Evolutionary conservation across 2,329 filamentous ascomycete species (phyloP).

Genomic region (Alternaria consortialis): DNA sequence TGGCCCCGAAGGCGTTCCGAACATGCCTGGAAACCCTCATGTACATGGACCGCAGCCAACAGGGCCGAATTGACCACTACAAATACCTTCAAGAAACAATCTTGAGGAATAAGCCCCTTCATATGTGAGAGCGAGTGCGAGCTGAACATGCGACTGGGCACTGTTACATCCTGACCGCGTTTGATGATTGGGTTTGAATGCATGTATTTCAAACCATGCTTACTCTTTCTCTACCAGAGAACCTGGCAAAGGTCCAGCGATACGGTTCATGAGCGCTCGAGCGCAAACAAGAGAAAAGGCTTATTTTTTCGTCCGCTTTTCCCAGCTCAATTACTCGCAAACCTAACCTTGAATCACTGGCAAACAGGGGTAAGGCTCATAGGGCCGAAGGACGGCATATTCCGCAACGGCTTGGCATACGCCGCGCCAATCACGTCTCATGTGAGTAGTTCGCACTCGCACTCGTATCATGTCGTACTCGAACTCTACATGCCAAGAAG

Average conservation of each 20-base stretch:
- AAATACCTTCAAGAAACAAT: background rate
- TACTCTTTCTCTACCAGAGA: background rate
- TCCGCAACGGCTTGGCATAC: background rate
- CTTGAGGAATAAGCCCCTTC: background rate
- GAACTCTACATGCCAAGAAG: background rate
- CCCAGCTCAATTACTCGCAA: background rate
- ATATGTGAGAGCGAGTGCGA: slow-evolving; percentile 1
- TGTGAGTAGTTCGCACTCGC: background rate
- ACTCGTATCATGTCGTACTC: background rate
- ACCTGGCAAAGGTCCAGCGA: background rate
- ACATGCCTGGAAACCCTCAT: slow-evolving; percentile 15
- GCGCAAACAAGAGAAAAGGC: background rate
- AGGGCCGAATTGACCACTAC: slow-evolving; percentile 9
- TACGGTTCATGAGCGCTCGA: background rate
- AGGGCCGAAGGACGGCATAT: background rate
- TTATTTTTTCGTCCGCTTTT: background rate
- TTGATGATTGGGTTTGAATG: background rate
- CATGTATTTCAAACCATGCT: background rate
- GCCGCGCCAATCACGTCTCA: background rate
- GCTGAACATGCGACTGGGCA: background rate
- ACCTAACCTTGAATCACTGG: background rate
- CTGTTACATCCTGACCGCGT: background rate
- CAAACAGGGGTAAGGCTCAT: background rate
- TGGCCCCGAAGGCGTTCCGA: slow-evolving; percentile 28
- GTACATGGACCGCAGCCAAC: slow-evolving; percentile 14